Conservation (phyloP, 1,284 basidiomycete genomes). For the Trichosporon ovoides region DNA sequence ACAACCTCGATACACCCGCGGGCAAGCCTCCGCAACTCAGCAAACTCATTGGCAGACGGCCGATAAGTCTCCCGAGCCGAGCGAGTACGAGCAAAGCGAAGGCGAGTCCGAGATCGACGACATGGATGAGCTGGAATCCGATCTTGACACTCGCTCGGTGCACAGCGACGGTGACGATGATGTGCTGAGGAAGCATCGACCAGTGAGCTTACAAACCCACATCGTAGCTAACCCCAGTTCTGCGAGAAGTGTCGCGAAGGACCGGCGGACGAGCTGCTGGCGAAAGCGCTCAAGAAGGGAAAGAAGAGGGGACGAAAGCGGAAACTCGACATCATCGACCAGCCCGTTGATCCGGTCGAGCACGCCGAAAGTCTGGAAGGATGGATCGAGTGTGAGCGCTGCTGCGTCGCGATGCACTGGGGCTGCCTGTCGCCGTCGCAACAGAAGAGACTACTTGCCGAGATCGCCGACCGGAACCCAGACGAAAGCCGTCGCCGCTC, state of each 20-base stretch:
- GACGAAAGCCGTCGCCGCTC: conserved; percentile 31
- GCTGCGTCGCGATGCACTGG: conserved; percentile 12
- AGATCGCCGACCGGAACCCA: conserved; percentile 53
- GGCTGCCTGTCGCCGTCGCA: conserved; percentile 57
- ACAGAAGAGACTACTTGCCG: conserved; percentile 55
- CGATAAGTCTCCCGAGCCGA: background rate
- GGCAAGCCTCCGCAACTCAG: background rate
- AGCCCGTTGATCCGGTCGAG: conserved; percentile 56
- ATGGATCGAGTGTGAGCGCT: conserved; percentile 59
- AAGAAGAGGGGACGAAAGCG: conserved; percentile 36
- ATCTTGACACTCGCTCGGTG: background rate
- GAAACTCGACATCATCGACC: conserved; percentile 45
- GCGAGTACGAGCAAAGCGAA: conserved; percentile 8
- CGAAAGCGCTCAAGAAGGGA: conserved; percentile 20
- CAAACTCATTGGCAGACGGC: background rate
- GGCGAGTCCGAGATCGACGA: conserved; percentile 19
- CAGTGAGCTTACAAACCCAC: conserved; percentile 6
- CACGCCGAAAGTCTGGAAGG: conserved; percentile 60
- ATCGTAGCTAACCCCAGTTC: conserved; percentile 1
- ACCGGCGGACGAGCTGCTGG: conserved; percentile 35
- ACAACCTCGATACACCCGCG: background rate
- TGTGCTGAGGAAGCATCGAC: conserved; percentile 16
- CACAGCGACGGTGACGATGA: conserved; percentile 7
- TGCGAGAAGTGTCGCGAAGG: conserved; percentile 39
- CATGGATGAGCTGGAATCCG: conserved; percentile 7